phyloP scores from a whole-genome alignment of 768 basidiomycete genomes.

The Naematelia aurantialba region DNA sequence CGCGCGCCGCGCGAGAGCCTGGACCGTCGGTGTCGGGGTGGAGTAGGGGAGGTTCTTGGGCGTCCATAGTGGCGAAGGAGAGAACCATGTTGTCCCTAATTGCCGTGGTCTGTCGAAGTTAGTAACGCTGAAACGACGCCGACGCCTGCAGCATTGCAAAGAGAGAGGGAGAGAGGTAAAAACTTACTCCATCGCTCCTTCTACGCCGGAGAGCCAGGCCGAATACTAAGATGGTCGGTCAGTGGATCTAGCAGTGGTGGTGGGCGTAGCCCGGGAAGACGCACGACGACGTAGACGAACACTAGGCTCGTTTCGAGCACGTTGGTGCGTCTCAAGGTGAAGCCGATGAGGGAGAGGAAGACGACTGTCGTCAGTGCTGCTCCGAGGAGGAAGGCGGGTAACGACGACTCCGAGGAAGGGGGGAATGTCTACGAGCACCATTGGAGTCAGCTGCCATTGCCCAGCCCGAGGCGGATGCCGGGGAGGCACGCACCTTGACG shows the following conservation, averaged over 20 bases:
- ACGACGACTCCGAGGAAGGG: constrained; percentile 72
- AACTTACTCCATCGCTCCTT: constrained; percentile 46
- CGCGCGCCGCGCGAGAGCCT: constrained; percentile 14
- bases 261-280: constrained; percentile 51
- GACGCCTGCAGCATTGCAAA: no score
- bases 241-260: not conserved
- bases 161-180: not conserved
- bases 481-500: constrained; percentile 27
- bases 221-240: constrained; percentile 33
- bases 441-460: not conserved
- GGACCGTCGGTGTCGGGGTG: constrained; percentile 13
- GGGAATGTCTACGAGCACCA: constrained; percentile 57
- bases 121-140: no score
- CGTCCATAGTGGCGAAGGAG: constrained; percentile 14
- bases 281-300: constrained; percentile 70
- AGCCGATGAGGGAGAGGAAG: constrained; percentile 88
- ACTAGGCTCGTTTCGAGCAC: constrained; percentile 87
- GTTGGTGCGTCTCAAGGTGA: constrained; percentile 80
- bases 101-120: constrained; percentile 30
- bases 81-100: constrained; percentile 45
- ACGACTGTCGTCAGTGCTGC: constrained; percentile 81
- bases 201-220: constrained; percentile 48
- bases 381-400: constrained; percentile 84
- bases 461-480: not conserved
- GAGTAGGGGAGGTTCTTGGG: constrained; percentile 12